Evolutionary conservation across 129 eudicot genomes (phyloP).

Genomic region (Erigeron canadensis): DNA sequence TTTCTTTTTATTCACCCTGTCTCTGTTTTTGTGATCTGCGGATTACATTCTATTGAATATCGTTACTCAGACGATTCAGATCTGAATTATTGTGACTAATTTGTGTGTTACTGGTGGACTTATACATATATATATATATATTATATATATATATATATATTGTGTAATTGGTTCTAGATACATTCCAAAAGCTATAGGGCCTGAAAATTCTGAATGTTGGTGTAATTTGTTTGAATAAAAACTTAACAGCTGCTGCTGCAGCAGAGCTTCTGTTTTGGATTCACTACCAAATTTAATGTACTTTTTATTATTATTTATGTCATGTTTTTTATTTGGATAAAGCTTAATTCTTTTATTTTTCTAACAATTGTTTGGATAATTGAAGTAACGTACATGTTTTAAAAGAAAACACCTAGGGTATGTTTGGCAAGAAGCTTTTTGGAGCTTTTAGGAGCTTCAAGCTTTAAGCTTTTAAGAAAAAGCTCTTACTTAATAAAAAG

Average conservation of each 20-base stretch:
- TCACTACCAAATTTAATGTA: neutral
- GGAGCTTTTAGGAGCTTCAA: too few relatives aligned
- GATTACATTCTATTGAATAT: constrained; percentile 10
- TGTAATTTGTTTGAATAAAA: constrained; percentile 13
- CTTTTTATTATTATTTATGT: neutral
- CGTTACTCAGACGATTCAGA: constrained; percentile 22
- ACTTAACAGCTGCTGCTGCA: neutral
- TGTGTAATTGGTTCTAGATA: neutral
- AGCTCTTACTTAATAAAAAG: too few relatives aligned
- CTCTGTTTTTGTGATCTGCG: constrained; percentile 18
- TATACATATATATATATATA: constrained; percentile 1
- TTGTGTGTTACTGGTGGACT: neutral
- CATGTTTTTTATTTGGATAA: constrained; percentile 4
- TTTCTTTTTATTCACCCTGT: neutral
- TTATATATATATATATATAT: neutral
- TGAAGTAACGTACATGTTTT: neutral
- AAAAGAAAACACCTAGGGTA: neutral
- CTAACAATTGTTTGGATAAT: neutral
- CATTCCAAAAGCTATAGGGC: neutral
- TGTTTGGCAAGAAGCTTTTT: too few relatives aligned
- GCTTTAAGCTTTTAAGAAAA: too few relatives aligned
- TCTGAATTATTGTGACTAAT: constrained; percentile 16
- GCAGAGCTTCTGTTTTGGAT: constrained; percentile 25
- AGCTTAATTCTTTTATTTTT: neutral
- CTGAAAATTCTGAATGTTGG: constrained; percentile 7